Percentiles rank a stretch among this genome's conserved stretches.
Conservation (phyloP, 805 yeast genomes). For the Allodekkera sacchari region DNA sequence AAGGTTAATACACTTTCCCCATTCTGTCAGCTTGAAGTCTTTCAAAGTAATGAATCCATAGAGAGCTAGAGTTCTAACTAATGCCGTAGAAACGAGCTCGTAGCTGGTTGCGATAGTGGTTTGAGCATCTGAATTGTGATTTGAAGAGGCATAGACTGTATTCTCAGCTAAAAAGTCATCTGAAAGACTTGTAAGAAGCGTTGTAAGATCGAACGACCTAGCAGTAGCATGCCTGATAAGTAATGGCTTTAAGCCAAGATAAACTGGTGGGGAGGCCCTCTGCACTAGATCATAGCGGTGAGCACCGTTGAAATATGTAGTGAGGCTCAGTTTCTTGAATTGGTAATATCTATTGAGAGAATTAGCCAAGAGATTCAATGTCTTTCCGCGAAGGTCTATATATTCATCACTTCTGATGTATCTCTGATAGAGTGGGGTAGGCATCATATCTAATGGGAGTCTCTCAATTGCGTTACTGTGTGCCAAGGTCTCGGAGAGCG, state of each 20-base stretch:
- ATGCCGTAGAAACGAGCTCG: constrained; percentile 50
- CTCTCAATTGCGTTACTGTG: constrained; percentile 56
- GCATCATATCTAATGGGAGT: constrained; percentile 58
- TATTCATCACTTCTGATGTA: constrained; percentile 39
- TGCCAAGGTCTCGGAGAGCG: constrained; percentile 57
- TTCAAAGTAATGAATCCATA: constrained; percentile 38
- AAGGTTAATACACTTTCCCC: constrained; percentile 42
- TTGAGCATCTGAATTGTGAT: constrained; percentile 14
- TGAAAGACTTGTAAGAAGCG: constrained; percentile 22
- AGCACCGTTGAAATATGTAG: constrained; percentile 20
- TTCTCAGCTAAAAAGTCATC: constrained; percentile 23
- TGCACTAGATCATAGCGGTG: constrained; percentile 35
- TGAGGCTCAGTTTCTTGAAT: constrained; percentile 53
- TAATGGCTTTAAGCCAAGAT: constrained; percentile 29
- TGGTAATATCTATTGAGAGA: constrained; percentile 81
- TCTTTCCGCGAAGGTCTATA: constrained; percentile 47
- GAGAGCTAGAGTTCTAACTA: constrained; percentile 45
- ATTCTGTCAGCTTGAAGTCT: constrained; percentile 35
- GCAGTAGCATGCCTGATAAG: constrained; percentile 23
- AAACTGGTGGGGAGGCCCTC: constrained; percentile 46
- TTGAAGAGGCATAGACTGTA: constrained; percentile 6
- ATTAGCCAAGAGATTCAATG: constrained; percentile 60
- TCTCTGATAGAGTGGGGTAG: constrained; percentile 46
- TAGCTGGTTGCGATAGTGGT: constrained; percentile 32
- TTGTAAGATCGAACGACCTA: constrained; percentile 25